phyloP scores from a whole-genome alignment of 2,329 filamentous ascomycete species.

The Dactylellina haptotyla region DNA sequence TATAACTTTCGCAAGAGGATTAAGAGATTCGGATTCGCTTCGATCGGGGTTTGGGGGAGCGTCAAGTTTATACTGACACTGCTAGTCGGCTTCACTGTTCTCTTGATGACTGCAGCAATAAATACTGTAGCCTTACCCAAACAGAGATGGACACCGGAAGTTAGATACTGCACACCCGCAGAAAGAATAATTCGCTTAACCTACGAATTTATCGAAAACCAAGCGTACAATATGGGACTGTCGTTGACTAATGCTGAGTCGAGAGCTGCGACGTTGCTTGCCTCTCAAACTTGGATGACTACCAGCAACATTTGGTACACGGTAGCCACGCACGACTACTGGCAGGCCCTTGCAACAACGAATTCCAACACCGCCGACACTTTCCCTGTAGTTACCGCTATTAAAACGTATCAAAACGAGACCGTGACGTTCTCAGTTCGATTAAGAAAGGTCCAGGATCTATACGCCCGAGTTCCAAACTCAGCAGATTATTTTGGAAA shows the following conservation, averaged over 20 bases:
- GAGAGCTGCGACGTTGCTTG: neutral
- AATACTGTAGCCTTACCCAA: slow-evolving; percentile 1
- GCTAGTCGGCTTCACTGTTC: neutral
- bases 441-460: neutral
- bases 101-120: neutral
- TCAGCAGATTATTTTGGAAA: neutral
- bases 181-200: neutral
- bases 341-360: neutral
- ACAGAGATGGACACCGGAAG: neutral
- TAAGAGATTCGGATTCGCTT: neutral
- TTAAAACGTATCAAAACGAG: neutral
- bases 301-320: neutral
- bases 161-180: neutral
- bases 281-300: neutral
- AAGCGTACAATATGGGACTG: neutral
- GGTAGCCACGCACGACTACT: neutral
- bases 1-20: neutral
- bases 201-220: neutral
- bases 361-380: neutral
- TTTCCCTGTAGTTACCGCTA: neutral
- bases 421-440: neutral
- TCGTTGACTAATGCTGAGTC: neutral
- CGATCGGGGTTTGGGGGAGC: neutral
- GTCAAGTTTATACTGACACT: neutral
- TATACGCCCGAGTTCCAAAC: neutral